Base-by-base conservation (phyloP, 2,329 filamentous ascomycete species). In the Daldinia eschscholtzii region DNA sequence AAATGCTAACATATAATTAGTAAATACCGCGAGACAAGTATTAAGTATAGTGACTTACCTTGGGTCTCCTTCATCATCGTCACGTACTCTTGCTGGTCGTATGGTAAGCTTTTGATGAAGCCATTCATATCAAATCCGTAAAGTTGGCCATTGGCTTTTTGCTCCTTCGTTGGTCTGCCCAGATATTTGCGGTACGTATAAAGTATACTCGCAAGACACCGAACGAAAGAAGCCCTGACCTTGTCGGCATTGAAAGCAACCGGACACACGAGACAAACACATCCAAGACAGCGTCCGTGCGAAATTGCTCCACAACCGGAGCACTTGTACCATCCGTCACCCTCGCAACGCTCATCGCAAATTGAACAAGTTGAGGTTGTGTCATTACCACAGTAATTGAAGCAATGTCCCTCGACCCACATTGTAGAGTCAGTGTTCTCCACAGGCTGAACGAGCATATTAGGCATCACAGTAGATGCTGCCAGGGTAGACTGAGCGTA, bases 401-500 rank as follows among this genome's bases (percentile, higher is more conserved):
- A 88, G 79, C 92, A 94, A 81, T 96, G 93, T 0, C 93, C 93
- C 79, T 96, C 93, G 1, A 93, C 91, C 93, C 93, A 96, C 55
- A 93, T 89, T 0, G 87, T 93, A 1, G 89, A 93, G 55, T 94
- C 91, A 0, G 92, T 93, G 76, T 95, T 93, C 53, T 85, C 85
- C 6, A 95, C 92, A 0, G 91, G 91, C 75, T 94, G 92, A 69
- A 94, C 87, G 67, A 93, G 87, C 87, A 94, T 91, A 74, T 90
- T 92, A 39, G 93, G 93, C 92, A 96, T 94, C 74, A 96, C 90
- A 1, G 93, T 96, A 6, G 92, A 94, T 6, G 93, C 93, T 1
- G 93, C 93, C 52, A 96, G 82, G 0, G 93, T 96, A n/a, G 92
- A 95, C 74, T 93, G 91, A 0, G 93, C 93, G 76, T 96, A 96